These are phyloP conservation scores for Diaporthe caulivora DNA, from an alignment of 2,329 filamentous ascomycete genomes.

Conservation along the genomic window DNA sequence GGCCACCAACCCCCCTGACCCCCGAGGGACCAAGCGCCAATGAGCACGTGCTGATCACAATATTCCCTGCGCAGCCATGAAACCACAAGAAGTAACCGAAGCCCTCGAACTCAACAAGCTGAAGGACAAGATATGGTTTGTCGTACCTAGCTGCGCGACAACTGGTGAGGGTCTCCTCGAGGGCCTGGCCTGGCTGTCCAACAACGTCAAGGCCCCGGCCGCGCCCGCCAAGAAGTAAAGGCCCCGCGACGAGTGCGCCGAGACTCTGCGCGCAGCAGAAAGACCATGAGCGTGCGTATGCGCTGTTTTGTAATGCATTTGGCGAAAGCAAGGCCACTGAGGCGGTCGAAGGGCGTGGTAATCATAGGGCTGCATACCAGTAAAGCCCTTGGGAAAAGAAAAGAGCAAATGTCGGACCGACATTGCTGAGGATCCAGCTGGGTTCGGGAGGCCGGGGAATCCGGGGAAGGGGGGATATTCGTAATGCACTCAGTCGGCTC, in stretches of 20 bases:
- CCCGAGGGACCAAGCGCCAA: background rate
- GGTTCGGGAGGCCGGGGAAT: background rate
- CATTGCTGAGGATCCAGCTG: background rate
- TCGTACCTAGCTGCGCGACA: constrained; percentile 85
- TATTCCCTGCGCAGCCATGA: constrained; percentile 72
- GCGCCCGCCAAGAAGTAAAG: constrained; percentile 68
- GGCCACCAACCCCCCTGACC: background rate
- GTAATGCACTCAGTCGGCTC: constrained; percentile 14
- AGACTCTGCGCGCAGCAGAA: background rate
- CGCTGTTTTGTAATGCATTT: constrained; percentile 5
- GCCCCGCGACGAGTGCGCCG: background rate
- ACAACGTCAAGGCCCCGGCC: constrained; percentile 80
- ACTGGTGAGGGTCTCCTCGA: constrained; percentile 85
- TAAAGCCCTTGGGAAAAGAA: background rate
- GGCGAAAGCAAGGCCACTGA: background rate
- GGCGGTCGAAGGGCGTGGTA: background rate
- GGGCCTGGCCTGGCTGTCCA: constrained; percentile 85
- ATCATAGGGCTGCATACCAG: constrained; percentile 13
- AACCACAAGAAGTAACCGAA: constrained; percentile 83
- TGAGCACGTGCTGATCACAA: constrained; percentile 22
- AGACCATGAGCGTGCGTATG: background rate
- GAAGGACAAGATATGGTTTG: constrained; percentile 88
- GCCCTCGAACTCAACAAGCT: constrained; percentile 80
- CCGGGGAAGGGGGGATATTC: background rate
- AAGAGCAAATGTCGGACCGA: background rate